Conservation (phyloP, 768 basidiomycete species). For the Paxillus ammoniavirescens region DNA sequence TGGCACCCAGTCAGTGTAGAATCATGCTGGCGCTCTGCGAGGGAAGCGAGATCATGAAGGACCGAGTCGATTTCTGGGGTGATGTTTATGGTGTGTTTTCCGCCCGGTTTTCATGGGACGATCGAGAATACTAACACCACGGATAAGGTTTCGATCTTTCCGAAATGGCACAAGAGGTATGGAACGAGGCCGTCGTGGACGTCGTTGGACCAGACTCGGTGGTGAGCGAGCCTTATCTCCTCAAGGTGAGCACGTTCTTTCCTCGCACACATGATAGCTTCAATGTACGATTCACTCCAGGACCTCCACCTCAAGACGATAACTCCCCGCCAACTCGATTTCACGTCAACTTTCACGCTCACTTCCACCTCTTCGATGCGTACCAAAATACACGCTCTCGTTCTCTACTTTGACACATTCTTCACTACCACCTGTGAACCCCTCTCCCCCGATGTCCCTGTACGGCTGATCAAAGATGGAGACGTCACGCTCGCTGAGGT, state of each 20-base stretch:
- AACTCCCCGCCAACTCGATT: slow-evolving; percentile 72
- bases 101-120: too few species aligned
- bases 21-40: slow-evolving; percentile 86
- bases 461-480: slow-evolving; percentile 58
- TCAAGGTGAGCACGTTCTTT: slow-evolving; percentile 55
- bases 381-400: slow-evolving; percentile 71
- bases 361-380: slow-evolving; percentile 57
- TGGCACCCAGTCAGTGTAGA: slow-evolving; percentile 88
- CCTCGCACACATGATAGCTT: neutral
- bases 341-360: slow-evolving; percentile 73
- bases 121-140: neutral
- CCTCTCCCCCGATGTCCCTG: slow-evolving; percentile 49
- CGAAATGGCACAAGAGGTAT: slow-evolving; percentile 72
- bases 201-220: slow-evolving; percentile 66
- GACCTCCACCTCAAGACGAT: slow-evolving; percentile 72
- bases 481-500: slow-evolving; percentile 67
- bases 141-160: slow-evolving; percentile 81
- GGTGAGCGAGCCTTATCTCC: slow-evolving; percentile 55
- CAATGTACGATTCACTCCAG: slow-evolving; percentile 35
- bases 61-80: slow-evolving; percentile 86
- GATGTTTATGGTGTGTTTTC: slow-evolving; percentile 76
- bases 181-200: slow-evolving; percentile 83
- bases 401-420: slow-evolving; percentile 95
- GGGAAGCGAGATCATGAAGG: slow-evolving; percentile 69
- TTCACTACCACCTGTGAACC: slow-evolving; percentile 65